Conservation (phyloP, 345 rosid genomes). For the Moricandia moricandioides region DNA sequence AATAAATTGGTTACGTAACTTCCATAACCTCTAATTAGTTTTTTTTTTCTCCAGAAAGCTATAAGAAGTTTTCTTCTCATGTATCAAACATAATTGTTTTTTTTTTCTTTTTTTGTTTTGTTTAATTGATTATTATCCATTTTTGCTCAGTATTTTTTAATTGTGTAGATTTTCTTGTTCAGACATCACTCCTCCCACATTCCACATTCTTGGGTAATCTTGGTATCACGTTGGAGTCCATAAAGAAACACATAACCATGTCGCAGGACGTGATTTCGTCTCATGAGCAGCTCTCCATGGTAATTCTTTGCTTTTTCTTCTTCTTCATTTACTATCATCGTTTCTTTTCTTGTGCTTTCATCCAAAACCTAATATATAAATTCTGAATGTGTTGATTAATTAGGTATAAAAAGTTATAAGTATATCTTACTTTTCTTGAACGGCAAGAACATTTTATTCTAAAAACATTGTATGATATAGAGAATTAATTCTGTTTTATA, state of each 20-base stretch:
- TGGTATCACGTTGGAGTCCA: constrained; percentile 4
- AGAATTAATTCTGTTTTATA: no score
- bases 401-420: no score
- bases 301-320: not conserved
- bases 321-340: not conserved
- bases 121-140: not conserved
- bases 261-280: constrained; percentile 39
- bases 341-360: not conserved
- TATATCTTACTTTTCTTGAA: no score
- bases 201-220: constrained; percentile 8
- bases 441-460: no score
- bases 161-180: constrained; percentile 20
- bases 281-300: constrained; percentile 39
- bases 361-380: not conserved
- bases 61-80: constrained; percentile 25
- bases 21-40: constrained; percentile 32
- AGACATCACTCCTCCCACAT: constrained; percentile 27
- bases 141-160: not conserved
- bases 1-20: constrained; percentile 30
- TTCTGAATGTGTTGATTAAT: no score
- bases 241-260: constrained; percentile 14
- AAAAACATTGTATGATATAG: no score
- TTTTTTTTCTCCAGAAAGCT: constrained; percentile 31
- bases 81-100: not conserved
- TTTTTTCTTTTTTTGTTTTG: not conserved